Base-by-base conservation (phyloP, 2,329 filamentous ascomycete species). In the Stromatinia cepivora region DNA sequence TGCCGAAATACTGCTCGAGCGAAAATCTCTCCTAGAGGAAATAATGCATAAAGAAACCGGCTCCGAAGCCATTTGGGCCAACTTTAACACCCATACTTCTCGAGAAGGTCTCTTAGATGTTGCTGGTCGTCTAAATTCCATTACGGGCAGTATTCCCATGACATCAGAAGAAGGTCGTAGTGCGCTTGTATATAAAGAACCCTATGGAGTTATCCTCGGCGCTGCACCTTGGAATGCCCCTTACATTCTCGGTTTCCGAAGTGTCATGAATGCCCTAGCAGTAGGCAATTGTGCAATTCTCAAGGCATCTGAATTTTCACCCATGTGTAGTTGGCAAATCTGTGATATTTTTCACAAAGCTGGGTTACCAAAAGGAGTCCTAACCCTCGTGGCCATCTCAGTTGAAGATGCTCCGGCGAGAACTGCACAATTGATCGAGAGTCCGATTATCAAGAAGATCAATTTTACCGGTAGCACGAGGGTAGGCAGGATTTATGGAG, bases 381-480 rank as follows among this genome's bases (percentile, higher is more conserved):
- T 97, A 45, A 95, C 94, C 78, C 82, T 93, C 57, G 81, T 97
- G 48, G 90, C 89, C 31, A 81, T 84, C 46, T 86, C 89, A 4
- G 86, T 88, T 69, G 84, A 88, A 69, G 86, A 91, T 73, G 92
- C 92, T 0, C 84, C 89, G 0, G 82, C 84, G 17, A 82, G 94
- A 45, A 94, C 91, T 0, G 84, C 84, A 39, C 82, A 87, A 1
- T 79, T 95, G 42, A 91, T 96, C 73, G 85, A 87, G 61, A 83
- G 91, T 75, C 86, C 86, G 0, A 82, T 83, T 0, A 81, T 96
- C 69, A 90, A 88, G 78, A 96, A 96, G 81, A 84, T 97, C 78
- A 95, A 93, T 81, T 97, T 96, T 79, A 97, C 93, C 0, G 93
- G 93, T 46, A 91, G 87, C 75, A 93, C 92, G 0, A 79, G 79